Evolutionary conservation across 129 eudicot genomes (phyloP), one percentile per base, ranked within the genome.

Genomic region (Centrapalus pauciflorus): DNA sequence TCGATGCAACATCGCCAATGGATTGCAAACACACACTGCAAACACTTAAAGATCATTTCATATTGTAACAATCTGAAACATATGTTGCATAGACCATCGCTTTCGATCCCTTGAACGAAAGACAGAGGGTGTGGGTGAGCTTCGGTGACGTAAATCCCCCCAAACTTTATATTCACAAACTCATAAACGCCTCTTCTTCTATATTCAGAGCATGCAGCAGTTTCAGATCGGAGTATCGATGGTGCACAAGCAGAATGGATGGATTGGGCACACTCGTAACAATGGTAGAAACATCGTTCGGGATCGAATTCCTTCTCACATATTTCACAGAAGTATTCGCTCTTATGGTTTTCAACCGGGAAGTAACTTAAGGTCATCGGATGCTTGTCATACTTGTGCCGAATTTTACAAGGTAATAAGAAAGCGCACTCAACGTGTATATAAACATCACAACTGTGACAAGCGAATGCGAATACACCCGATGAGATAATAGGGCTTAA

Each of bases 371-470:
- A 28, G 41, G 7, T 37, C 28, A 72, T 34, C 43, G 21, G 64
- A 21, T 72, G 70, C 10, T 72, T 65, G 28, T 72, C 70, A 55
- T 62, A 37, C 30, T 14, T 72, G 7, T 72, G 77, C 34, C 45
- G 51, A 1, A 52, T 32, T 52, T 40, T 50, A 6, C 26, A 7
- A 10, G 55, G 64, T 1, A 30, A 33, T 23, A 25, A 38, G 28
- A 35, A 50, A 61, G 41, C 55, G 52, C 77, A 73, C 16, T 0
- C 6, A 3, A 34, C 8, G 9, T 62, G 77, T 37, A 63, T 3
- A 5, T 2, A 3, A 50, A 63, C 35, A 4, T 25, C 14, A 38
- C 71, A 73, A 9, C 8, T 12, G 0, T 4, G 0, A 57, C 77
- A 62, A 24, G 4, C 60, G 48, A 1, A 33, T 4, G 8, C 12